Base-by-base conservation (phyloP, 176 grass and related monocot species). In the Avena sativa region DNA sequence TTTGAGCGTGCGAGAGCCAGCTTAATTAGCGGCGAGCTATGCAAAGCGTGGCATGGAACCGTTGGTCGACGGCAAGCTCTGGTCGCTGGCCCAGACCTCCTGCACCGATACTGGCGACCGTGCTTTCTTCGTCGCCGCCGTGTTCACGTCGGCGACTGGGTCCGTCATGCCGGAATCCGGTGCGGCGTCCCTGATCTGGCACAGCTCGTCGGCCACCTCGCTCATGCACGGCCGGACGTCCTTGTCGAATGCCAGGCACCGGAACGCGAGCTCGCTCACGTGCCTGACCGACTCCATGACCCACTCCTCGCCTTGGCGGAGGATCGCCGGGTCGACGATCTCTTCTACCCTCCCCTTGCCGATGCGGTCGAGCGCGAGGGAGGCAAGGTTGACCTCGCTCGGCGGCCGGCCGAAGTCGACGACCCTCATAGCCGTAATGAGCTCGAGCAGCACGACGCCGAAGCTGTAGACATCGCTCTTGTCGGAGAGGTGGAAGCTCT, bases 381-480 rank as follows among this genome's bases (percentile, higher is more conserved):
- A 91, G 3, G 97, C 97, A 76, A 98, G 86, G 86, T 93, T 99
- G 40, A 99, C 82, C 80, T 99, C 97, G 68, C 19, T 66, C 8
- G 90, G n/a, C 0, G 84, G 82, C 1, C 96, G 84, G 32, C 61
- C 78, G 85, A 99, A 96, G 90, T 99, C 97, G 7, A 99, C 94
- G 36, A 89, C 97, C 78, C 94, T 99, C 97, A 96, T 91, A 64
- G 86, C 94, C 19, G 97, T 99, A 74, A 99, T 85, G 65, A 99
- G 90, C 92, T 99, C 97, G 10, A 89, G 65, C 8, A 99, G 97
- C n/a, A 99, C 97, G 13, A 99, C 97, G 36, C 97, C 97, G 76
- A 99, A 99, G 85, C 97, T 99, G 87, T 99, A 99, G 2, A 99
- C 97, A 86, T 99, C 97, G 74, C 97, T 96, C 87, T 96, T 96